Evolutionary conservation across 2,329 filamentous ascomycete species (phyloP).

Genomic region (Ascochyta lentis): DNA sequence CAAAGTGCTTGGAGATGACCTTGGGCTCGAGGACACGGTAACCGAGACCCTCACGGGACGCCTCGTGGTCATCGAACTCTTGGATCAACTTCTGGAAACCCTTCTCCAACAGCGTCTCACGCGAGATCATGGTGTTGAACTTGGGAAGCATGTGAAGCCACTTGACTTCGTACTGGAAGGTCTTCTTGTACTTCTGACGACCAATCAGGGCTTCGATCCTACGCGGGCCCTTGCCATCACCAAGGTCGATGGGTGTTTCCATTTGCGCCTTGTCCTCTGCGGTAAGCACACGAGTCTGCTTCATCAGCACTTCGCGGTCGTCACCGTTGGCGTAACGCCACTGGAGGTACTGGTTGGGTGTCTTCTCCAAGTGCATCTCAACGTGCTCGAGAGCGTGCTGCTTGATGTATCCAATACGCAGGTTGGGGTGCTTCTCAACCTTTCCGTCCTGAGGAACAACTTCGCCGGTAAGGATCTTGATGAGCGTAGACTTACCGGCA

Average conservation of each 20-base stretch:
- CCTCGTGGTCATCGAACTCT: slow-evolving; percentile 98
- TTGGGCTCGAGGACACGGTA: slow-evolving; percentile 93
- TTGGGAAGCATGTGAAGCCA: slow-evolving; percentile 90
- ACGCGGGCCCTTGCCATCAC: slow-evolving; percentile 77
- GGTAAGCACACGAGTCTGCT: slow-evolving; percentile 91
- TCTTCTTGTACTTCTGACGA: slow-evolving; percentile 99
- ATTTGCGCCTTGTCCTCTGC: slow-evolving; percentile 87
- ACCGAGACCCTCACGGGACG: slow-evolving; percentile 96
- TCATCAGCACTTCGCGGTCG: slow-evolving; percentile 95
- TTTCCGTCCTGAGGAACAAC: slow-evolving; percentile 80
- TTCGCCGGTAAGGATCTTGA: slow-evolving; percentile 96
- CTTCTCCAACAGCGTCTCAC: slow-evolving; percentile 84
- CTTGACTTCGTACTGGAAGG: slow-evolving; percentile 98
- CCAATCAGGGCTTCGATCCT: slow-evolving; percentile 90
- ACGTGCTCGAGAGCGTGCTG: slow-evolving; percentile 99
- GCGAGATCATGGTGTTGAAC: slow-evolving; percentile 89
- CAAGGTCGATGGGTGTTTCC: slow-evolving; percentile 85
- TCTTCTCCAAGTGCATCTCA: slow-evolving; percentile 99
- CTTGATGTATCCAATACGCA: slow-evolving; percentile 99
- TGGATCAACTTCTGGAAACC: slow-evolving; percentile 95
- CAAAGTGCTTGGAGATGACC: slow-evolving; percentile 96
- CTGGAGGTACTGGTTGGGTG: slow-evolving; percentile 97
- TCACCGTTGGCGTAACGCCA: slow-evolving; percentile 98
- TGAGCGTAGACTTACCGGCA: slow-evolving; percentile 96
- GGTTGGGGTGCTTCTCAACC: slow-evolving; percentile 97